Conservation (phyloP, 2,329 filamentous ascomycete species). For the Apiospora marii region DNA sequence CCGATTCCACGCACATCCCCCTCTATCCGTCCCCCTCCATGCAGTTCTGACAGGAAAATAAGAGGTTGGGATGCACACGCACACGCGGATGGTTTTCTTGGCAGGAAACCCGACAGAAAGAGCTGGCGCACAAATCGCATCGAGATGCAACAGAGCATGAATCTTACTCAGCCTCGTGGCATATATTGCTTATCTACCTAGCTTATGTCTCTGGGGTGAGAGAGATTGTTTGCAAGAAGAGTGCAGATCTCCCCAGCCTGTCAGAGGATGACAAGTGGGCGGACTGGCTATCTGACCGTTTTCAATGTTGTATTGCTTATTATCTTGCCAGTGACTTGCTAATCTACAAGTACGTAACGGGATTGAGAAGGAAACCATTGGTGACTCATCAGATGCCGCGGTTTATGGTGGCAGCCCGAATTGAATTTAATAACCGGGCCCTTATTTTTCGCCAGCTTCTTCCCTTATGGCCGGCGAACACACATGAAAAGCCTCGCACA, state of each 20-base stretch:
- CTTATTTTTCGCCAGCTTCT: background rate
- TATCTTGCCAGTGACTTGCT: background rate
- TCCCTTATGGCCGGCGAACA: background rate
- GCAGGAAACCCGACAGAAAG: background rate
- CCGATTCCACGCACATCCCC: slow-evolving; percentile 13
- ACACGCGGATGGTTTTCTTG: background rate
- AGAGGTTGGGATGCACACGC: slow-evolving; percentile 20
- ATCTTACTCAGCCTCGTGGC: slow-evolving; percentile 1
- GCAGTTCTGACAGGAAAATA: slow-evolving; percentile 14
- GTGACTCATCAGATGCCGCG: background rate
- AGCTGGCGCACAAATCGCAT: background rate
- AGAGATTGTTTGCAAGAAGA: background rate
- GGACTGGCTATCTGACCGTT: background rate
- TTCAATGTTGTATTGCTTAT: slow-evolving; percentile 1
- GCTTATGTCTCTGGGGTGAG: background rate
- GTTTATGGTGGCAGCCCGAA: background rate
- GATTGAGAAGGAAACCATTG: background rate
- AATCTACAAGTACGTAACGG: too few relatives aligned
- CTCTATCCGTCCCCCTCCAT: slow-evolving; percentile 10
- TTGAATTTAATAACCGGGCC: background rate
- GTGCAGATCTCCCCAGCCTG: background rate
- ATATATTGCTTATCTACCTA: background rate
- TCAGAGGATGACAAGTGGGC: slow-evolving; percentile 16
- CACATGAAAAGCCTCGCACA: background rate
- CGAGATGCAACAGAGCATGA: background rate